Base-by-base conservation (phyloP, 768 basidiomycete genomes). In the Lactifluus rugatus region DNA sequence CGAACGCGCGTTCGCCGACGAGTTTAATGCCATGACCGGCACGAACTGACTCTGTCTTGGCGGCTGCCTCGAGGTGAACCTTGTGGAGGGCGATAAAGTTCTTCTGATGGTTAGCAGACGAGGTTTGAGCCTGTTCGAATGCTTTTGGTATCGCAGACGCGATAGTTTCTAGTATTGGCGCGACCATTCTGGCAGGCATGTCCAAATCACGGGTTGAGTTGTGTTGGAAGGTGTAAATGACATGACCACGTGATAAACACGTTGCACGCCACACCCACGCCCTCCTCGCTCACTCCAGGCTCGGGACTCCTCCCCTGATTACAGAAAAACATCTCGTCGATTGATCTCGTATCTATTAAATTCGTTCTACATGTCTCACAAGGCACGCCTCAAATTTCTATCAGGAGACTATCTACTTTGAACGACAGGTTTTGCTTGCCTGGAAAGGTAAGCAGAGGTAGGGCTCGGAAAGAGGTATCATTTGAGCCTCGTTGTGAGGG, bases 31-130 rank as follows among this genome's bases (percentile, higher is more conserved):
- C 74, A 46, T 69, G 72, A 9, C 81, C 81, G 51, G 78, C 75
- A 34, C 75, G 72, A n/a, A 79, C 67, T 2, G 73, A 56, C 60
- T 84, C 76, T 2, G 74, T 80, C 63, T 76, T 73, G 14, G 72
- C 65, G 1, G 84, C 81, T 10, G 84, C 85, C 53, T 86, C 77
- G 4, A 71, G 56, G 56, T 94, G 91, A 42, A 94, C 71, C 69
- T 91, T 91, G 75, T 89, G 77, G 3, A 96, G 78, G 0, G 83
- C 82, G 42, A 91, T 84, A 51, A 85, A 75, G 71, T 96, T 95
- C 76, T 96, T 96, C 61, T 85, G 83, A 70, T 97, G 93, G 69
- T 90, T 93, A 9, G 88, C 83, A 14, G 76, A 70, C 0, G 85
- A 81, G 7, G 68, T 73, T 68, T 93, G 90, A 0, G 77, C 87